These are phyloP conservation scores for Drechmeria coniospora DNA, from an alignment of 2,329 filamentous ascomycete species.

Conservation along the genomic window DNA sequence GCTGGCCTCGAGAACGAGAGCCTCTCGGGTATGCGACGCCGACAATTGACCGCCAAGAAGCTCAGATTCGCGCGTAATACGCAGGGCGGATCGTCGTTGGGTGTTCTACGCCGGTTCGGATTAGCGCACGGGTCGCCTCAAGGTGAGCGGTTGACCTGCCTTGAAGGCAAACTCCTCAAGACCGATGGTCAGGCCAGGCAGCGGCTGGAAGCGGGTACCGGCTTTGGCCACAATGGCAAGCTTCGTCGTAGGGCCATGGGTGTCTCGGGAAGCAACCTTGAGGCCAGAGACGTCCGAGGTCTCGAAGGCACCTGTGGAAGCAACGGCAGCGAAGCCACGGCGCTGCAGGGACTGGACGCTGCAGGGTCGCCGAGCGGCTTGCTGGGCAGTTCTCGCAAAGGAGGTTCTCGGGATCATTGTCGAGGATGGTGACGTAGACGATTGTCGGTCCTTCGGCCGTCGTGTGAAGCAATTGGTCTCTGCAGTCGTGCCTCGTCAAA, in stretches of 20 bases:
- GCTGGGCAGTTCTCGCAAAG: slow-evolving; percentile 42
- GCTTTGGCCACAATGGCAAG: slow-evolving; percentile 87
- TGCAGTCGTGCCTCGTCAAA: slow-evolving; percentile 27
- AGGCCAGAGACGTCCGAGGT: slow-evolving; percentile 71
- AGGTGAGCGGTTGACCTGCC: slow-evolving; percentile 30
- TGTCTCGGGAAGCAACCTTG: slow-evolving; percentile 85
- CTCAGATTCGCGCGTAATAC: slow-evolving; percentile 89
- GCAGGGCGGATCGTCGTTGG: slow-evolving; percentile 70
- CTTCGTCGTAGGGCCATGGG: slow-evolving; percentile 76
- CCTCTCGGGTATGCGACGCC: slow-evolving; percentile 83
- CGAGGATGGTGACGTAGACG: slow-evolving; percentile 38
- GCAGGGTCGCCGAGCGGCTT: slow-evolving; percentile 40
- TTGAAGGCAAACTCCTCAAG: slow-evolving; percentile 96
- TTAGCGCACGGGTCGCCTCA: slow-evolving; percentile 26
- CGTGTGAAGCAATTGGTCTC: slow-evolving; percentile 22
- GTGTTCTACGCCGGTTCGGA: slow-evolving; percentile 51
- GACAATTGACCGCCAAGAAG: slow-evolving; percentile 83
- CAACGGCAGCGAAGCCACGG: slow-evolving; percentile 43
- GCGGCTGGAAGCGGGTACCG: slow-evolving; percentile 80
- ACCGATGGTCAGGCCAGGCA: slow-evolving; percentile 77
- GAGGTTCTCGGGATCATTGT: slow-evolving; percentile 49
- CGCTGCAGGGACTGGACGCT: slow-evolving; percentile 36
- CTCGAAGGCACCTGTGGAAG: slow-evolving; percentile 68
- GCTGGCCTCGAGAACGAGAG: slow-evolving; percentile 79
- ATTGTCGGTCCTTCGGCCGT: slow-evolving; percentile 33